These are phyloP conservation scores for Zoysia japonica DNA, from an alignment of 176 grass and related monocot genomes.

Conservation along the genomic window DNA sequence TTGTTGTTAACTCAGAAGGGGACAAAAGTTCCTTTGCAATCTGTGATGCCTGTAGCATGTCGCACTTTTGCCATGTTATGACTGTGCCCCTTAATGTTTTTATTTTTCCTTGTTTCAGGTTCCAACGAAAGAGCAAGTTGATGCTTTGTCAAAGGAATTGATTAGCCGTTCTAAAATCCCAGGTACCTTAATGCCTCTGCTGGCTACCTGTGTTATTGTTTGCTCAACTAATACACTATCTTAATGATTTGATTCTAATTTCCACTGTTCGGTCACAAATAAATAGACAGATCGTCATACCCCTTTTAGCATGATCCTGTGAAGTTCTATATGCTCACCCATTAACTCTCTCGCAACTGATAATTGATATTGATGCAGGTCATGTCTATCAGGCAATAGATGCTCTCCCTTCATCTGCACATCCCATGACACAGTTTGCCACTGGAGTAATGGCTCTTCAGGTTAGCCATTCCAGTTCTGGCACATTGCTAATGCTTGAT, in stretches of 20 bases:
- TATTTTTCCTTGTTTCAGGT: constrained; percentile 50
- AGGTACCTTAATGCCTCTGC: constrained; percentile 49
- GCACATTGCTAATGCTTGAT: background rate
- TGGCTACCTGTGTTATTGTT: background rate
- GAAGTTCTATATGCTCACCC: background rate
- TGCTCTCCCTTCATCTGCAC: constrained; percentile 81
- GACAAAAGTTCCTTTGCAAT: background rate
- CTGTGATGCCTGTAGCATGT: background rate
- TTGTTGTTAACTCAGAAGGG: constrained; percentile 7
- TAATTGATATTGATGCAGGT: constrained; percentile 50
- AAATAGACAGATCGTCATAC: background rate
- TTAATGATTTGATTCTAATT: constrained; percentile 1
- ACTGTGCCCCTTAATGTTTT: background rate
- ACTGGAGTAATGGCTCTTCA: constrained; percentile 98
- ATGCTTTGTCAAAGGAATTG: constrained; percentile 74
- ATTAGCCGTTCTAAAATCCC: constrained; percentile 71
- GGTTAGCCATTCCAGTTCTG: constrained; percentile 40
- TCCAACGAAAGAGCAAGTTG: constrained; percentile 90
- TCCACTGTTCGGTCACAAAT: background rate
- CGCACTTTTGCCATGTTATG: background rate
- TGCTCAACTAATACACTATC: constrained; percentile 2
- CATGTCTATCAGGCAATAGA: constrained; percentile 92
- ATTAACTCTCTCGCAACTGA: constrained; percentile 13
- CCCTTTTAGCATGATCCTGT: background rate
- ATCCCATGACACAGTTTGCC: constrained; percentile 94